phyloP scores from a whole-genome alignment of 139 green algal genomes.

The Picochlorum sp. region DNA sequence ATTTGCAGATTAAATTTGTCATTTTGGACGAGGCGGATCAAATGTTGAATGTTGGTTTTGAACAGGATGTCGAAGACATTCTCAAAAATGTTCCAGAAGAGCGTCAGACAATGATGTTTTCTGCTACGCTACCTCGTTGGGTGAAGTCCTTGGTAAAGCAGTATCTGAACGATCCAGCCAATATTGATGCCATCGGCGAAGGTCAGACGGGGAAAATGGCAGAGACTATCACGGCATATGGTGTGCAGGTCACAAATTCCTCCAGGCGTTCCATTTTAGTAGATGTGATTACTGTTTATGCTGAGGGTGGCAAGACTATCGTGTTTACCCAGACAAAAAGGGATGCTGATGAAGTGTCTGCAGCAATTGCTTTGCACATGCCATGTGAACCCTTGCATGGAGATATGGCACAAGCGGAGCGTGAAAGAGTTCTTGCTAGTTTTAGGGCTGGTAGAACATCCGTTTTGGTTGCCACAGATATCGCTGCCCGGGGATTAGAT shows the following conservation, averaged over 20 bases:
- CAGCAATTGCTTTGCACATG: slow-evolving; percentile 18
- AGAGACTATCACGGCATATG: slow-evolving; percentile 46
- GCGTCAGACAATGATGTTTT: slow-evolving; percentile 95
- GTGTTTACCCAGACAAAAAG: slow-evolving; percentile 83
- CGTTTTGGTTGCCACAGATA: slow-evolving; percentile 90
- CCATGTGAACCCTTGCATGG: slow-evolving; percentile 56
- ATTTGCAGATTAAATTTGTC: slow-evolving; percentile 68
- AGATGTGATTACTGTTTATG: slow-evolving; percentile 81
- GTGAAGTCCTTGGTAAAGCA: slow-evolving; percentile 75
- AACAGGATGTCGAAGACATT: slow-evolving; percentile 96
- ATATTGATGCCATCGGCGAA: slow-evolving; percentile 90
- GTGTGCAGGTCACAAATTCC: slow-evolving; percentile 28
- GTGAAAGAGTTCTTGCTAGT: slow-evolving; percentile 61
- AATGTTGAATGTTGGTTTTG: slow-evolving; percentile 97
- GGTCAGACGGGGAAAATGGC: slow-evolving; percentile 65
- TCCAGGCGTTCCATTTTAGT: slow-evolving; percentile 48
- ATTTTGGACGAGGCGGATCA: slow-evolving; percentile 97
- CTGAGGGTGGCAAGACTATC: slow-evolving; percentile 59
- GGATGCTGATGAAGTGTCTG: slow-evolving; percentile 72
- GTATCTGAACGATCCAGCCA: slow-evolving; percentile 66
- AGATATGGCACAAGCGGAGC: slow-evolving; percentile 39
- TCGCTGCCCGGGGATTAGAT: slow-evolving; percentile 92
- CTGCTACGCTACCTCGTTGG: slow-evolving; percentile 90
- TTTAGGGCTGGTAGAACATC: slow-evolving; percentile 60
- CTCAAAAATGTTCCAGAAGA: slow-evolving; percentile 53